These are phyloP conservation scores for Phytopythium sindhum DNA, from an alignment of 352 stramenopile species.

Conservation along the genomic window DNA sequence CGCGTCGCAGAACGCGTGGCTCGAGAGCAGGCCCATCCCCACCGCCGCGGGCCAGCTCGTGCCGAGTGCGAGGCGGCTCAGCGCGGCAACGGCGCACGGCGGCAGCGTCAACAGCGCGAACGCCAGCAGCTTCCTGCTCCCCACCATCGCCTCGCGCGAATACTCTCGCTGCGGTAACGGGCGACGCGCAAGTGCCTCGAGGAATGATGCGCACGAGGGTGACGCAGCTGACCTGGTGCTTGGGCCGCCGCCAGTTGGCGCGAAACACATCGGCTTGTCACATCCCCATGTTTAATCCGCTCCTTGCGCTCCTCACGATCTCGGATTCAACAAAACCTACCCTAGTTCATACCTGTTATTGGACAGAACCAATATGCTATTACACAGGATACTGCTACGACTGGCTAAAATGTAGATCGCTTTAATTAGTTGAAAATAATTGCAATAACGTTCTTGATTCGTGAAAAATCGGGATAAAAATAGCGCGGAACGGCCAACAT, in stretches of 20 bases:
- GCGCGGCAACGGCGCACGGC: slow-evolving; percentile 27
- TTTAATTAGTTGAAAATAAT: slow-evolving; percentile 3
- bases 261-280: neutral
- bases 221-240: neutral
- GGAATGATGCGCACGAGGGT: neutral
- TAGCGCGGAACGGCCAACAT: neutral
- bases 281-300: neutral
- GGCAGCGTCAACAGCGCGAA: slow-evolving; percentile 46
- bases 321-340: neutral
- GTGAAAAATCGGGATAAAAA: neutral
- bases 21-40: slow-evolving; percentile 34
- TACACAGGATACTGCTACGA: neutral
- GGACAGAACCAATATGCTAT: neutral
- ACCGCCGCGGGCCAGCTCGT: slow-evolving; percentile 21
- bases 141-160: slow-evolving; percentile 14
- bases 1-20: slow-evolving; percentile 66
- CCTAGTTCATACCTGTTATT: neutral
- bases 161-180: neutral
- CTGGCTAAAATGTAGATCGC: slow-evolving; percentile 12
- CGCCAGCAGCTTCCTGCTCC: slow-evolving; percentile 37
- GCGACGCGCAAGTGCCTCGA: neutral
- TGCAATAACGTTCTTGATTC: neutral
- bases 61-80: slow-evolving; percentile 23
- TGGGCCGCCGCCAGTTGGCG: neutral
- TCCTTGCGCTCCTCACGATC: neutral